Percentiles rank a stretch among this genome's conserved stretches.
phyloP scores from a whole-genome alignment of 2,329 filamentous ascomycete species.

The Didymella keratinophila region DNA sequence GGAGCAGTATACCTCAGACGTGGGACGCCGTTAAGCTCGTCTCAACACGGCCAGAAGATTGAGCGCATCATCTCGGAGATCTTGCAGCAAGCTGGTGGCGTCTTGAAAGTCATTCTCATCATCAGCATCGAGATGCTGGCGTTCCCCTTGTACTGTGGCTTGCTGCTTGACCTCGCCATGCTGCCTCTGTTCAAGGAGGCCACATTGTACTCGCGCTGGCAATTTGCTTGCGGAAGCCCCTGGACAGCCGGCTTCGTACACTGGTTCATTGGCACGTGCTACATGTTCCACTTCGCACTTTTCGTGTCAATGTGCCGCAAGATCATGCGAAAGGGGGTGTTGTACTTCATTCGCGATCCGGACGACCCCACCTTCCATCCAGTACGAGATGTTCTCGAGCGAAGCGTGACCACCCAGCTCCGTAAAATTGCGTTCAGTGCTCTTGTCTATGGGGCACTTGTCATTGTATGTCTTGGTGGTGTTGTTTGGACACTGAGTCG shows the following conservation, averaged over 20 bases:
- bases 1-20: constrained; percentile 82
- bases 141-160: constrained; percentile 93
- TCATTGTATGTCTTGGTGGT: constrained; percentile 90
- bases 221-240: constrained; percentile 80
- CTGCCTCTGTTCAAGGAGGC: constrained; percentile 87
- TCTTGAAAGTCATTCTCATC: constrained; percentile 97
- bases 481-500: constrained; percentile 91
- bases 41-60: constrained; percentile 61
- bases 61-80: constrained; percentile 83
- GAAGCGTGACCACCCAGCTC: constrained; percentile 89
- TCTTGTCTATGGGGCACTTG: constrained; percentile 90
- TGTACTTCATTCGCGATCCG: constrained; percentile 98
- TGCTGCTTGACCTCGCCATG: constrained; percentile 86
- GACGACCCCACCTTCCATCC: constrained; percentile 99
- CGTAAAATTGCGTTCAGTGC: constrained; percentile 97
- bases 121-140: constrained; percentile 99
- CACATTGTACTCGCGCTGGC: constrained; percentile 76
- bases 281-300: constrained; percentile 99
- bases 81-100: constrained; percentile 91
- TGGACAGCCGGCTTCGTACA: constrained; percentile 94
- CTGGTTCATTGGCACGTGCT: constrained; percentile 98
- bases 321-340: constrained; percentile 91
- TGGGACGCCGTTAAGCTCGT: constrained; percentile 71
- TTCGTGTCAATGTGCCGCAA: constrained; percentile 99
- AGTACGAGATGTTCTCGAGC: constrained; percentile 93